Evolutionary conservation across 208 protist genomes (phyloP).

Genomic region (Dictyostelium gargantuum): DNA sequence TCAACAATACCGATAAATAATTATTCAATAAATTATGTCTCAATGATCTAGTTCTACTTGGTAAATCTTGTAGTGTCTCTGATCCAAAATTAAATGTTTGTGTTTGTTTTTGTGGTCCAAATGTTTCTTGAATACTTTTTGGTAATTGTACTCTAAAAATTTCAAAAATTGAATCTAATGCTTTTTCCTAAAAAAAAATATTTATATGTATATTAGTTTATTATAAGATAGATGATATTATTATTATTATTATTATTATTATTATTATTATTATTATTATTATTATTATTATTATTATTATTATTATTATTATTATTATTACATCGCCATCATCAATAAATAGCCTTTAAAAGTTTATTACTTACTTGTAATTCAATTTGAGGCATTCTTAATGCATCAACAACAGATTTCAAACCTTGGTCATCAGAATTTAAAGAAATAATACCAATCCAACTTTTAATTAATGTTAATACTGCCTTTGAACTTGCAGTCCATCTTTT

Average conservation of each 20-base stretch:
- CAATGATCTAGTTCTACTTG: not conserved
- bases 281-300: no score
- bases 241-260: not conserved
- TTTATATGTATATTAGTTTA: not conserved
- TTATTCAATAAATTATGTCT: constrained; percentile 73
- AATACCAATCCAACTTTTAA: constrained; percentile 72
- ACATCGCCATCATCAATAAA: no score
- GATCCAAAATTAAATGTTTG: constrained; percentile 31
- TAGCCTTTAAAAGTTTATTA: not conserved
- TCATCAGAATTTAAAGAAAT: constrained; percentile 67
- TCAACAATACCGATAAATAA: constrained; percentile 68
- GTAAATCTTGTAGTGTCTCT: constrained; percentile 39
- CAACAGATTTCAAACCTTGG: constrained; percentile 68
- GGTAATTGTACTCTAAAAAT: constrained; percentile 70
- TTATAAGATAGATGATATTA: not conserved
- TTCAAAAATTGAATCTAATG: constrained; percentile 72
- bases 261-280: no score
- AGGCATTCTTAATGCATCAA: constrained; percentile 71
- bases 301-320: no score
- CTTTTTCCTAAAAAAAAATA: not conserved
- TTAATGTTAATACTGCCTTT: constrained; percentile 58
- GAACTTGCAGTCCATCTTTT: constrained; percentile 20
- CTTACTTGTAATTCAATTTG: constrained; percentile 69
- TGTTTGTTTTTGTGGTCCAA: constrained; percentile 8
- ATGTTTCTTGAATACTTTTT: constrained; percentile 19